Evolutionary conservation across 306 rosid species (phyloP), one percentile per base, ranked within the genome.

Genomic region (Rosa persica): DNA sequence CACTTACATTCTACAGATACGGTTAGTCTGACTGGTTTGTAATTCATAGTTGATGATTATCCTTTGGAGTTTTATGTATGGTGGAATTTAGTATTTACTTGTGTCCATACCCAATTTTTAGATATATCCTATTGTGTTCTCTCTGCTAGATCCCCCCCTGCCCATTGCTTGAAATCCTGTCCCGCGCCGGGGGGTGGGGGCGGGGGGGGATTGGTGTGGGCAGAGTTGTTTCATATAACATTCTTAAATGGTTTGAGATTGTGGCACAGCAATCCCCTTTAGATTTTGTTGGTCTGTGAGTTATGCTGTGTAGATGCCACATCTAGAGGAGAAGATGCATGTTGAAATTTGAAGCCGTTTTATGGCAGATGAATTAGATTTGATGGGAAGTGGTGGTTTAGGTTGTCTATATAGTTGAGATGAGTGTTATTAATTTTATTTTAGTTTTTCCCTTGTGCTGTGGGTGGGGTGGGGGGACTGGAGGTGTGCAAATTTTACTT

Each of bases 241-340:
- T 30, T 30, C 34, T 30, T 30, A 30, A 30, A 30, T 30, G 34
- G 34, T 30, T 30, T 30, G 34, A 30, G 34, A 30, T 30, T 30
- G 34, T 30, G 34, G 34, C 34, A 30, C 34, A 1, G 4, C 8
- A 52, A 73, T 54, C 20, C 65, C n/a, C 58, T 49, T 46, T 19
- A 19, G 15, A 76, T 43, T 34, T 15, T 67, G 5, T 48, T 36
- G 38, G 65, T 47, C 12, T 66, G 20, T 52, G 20, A 51, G 46
- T 52, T 34, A 55, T 7, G 38, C 42, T 48, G 67, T 27, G 17
- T 17, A 75, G 11, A 13, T 43, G 16, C 42, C 25, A 4, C 42
- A 40, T 57, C 52, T 36, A 27, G 57, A 75, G 48, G 40, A 8
- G 76, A 73, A 22, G 67, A n/a, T 74, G 20, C 13, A 61, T 58